Base-by-base conservation (phyloP, 2,329 filamentous ascomycete species). In the Fusarium temperatum region DNA sequence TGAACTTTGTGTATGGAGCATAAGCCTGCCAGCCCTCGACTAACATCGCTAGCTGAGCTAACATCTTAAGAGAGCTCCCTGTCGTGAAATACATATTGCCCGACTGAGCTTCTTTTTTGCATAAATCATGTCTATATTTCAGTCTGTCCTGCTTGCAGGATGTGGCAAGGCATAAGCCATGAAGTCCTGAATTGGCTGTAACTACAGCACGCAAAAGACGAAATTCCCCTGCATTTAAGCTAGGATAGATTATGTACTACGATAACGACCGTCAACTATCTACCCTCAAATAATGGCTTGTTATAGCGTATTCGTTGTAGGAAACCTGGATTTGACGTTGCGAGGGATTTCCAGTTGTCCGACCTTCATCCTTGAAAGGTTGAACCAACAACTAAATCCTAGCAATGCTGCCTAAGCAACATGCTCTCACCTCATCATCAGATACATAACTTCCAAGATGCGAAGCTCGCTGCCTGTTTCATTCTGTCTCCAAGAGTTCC, bases 261-360 rank as follows among this genome's bases (percentile, higher is more conserved):
- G 20, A 13, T 3, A 41, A 3, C 8, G 38, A 6, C 18, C 10
- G 10, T 13, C 38, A 1, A 22, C 38, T 22, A 13, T 39, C 12
- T 22, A 12, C 2, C 38, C 3, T 1, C 20, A 41, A 14, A 22
- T 1, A 2, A 22, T 14, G 20, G 20, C 38, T 41, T 2, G 0
- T 22, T 2, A 1, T 41, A 14, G 12, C 12, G 3, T 2, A 15
- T 11, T 6, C 4, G 6, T 8, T 12, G 10, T 3, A n/a, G 0
- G 2, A 17, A 24, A 6, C 8, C 8, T 5, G 4, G 3, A 9
- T 20, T 5, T 18, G 15, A 13, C 11, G 4, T 22, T 48, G 8
- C 45, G 20, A 30, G 12, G 28, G 18, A 15, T 15, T 3, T 26
- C 6, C 17, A 36, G 18, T n/a, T n/a, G 50, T 13, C 32, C 50